phyloP scores from a whole-genome alignment of 139 green algal species.

The Limnomonas spitsbergensis region DNA sequence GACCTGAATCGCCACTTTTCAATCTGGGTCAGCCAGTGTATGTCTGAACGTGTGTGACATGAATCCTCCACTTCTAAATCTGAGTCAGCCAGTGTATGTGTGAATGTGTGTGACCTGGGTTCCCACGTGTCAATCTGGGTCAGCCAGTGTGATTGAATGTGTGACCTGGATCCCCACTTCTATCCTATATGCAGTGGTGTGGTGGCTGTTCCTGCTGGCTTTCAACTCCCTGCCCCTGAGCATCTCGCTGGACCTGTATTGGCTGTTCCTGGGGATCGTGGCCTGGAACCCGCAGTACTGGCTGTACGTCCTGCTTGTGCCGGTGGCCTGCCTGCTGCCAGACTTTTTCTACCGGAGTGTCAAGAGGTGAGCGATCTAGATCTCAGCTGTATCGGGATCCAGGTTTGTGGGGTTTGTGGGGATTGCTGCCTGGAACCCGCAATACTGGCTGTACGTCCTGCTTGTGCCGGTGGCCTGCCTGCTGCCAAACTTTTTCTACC shows the following conservation, averaged over 20 bases:
- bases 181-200: constrained; percentile 49
- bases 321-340: constrained; percentile 52
- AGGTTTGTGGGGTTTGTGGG: constrained; percentile 36
- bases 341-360: constrained; percentile 52
- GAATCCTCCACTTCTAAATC: too few species aligned
- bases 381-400: not conserved
- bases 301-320: constrained; percentile 54
- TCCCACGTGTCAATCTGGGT: too few species aligned
- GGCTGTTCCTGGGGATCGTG: constrained; percentile 51
- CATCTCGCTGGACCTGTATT: constrained; percentile 51
- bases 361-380: constrained; percentile 26
- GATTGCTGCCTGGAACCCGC: constrained; percentile 33
- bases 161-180: constrained; percentile 64
- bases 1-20: constrained; percentile 62
- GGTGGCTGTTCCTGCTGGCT: constrained; percentile 69
- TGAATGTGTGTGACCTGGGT: too few species aligned
- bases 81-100: too few species aligned
- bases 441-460: constrained; percentile 64
- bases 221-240: constrained; percentile 55
- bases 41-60: too few species aligned
- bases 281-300: constrained; percentile 52
- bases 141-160: too few species aligned
- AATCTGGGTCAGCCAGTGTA: constrained; percentile 58
- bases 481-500: constrained; percentile 60
- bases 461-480: constrained; percentile 49